Evolutionary conservation across 2,329 filamentous ascomycete species (phyloP).

Genomic region (Botrytis elliptica): DNA sequence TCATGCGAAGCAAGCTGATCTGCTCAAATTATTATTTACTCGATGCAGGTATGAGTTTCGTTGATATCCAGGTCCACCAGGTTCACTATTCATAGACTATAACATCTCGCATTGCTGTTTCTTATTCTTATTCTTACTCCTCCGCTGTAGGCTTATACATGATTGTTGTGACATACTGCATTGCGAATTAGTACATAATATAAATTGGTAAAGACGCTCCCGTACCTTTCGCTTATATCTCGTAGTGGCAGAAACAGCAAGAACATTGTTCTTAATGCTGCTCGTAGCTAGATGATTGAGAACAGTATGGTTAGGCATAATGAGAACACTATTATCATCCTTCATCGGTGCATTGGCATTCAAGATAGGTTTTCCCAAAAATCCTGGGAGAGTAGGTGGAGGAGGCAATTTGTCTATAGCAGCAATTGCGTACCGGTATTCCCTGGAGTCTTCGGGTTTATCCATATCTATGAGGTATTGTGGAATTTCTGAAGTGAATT

Average conservation of each 20-base stretch:
- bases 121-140: conserved; percentile 39
- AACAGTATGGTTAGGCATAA: conserved; percentile 95
- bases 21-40: conserved; percentile 9
- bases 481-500: conserved; percentile 74
- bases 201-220: conserved; percentile 15
- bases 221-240: conserved; percentile 90
- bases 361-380: conserved; percentile 89
- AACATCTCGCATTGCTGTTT: conserved; percentile 10
- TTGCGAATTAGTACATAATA: conserved; percentile 13
- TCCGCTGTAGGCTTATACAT: conserved; percentile 84
- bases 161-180: conserved; percentile 92
- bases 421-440: conserved; percentile 70
- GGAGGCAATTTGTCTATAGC: conserved; percentile 78
- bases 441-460: conserved; percentile 72
- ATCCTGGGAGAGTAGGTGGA: conserved; percentile 83
- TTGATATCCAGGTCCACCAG: conserved; percentile 20
- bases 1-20: conserved; percentile 8
- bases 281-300: conserved; percentile 95
- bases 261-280: conserved; percentile 93
- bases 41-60: not conserved
- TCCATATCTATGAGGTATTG: conserved; percentile 86
- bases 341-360: conserved; percentile 91
- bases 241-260: conserved; percentile 96
- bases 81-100: conserved; percentile 9
- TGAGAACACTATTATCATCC: conserved; percentile 95